Evolutionary conservation across 768 basidiomycete genomes (phyloP).

Genomic region (Suillus paluster): DNA sequence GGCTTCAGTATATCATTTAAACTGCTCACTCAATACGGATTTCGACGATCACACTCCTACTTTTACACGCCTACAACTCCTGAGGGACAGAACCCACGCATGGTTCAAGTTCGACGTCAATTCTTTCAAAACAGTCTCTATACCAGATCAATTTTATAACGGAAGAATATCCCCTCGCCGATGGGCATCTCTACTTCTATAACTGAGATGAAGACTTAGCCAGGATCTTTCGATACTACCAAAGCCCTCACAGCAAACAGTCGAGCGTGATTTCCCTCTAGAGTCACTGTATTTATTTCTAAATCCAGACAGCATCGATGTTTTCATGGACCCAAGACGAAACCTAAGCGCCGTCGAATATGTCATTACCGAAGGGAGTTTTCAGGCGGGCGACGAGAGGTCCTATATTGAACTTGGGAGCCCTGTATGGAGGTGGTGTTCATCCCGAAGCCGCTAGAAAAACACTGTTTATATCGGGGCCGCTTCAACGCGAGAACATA

Average conservation of each 20-base stretch:
- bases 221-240: not conserved
- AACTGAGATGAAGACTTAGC: not conserved
- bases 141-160: not conserved
- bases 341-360: not conserved
- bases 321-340: not conserved
- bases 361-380: not conserved
- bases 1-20: not conserved
- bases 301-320: not conserved
- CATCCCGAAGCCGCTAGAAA: not conserved
- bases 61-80: not conserved
- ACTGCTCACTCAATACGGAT: not conserved
- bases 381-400: not conserved
- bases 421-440: not conserved
- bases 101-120: not conserved
- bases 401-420: not conserved
- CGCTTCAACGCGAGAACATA: not conserved
- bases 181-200: not conserved
- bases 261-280: not conserved
- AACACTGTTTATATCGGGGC: not conserved
- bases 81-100: not conserved
- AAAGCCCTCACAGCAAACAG: not conserved
- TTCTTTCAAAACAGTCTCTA: not conserved
- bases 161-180: not conserved
- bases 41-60: not conserved
- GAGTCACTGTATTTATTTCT: not conserved